These are phyloP conservation scores for Aureobasidium sp. DNA, from an alignment of 2,329 filamentous ascomycete genomes.

Conservation along the genomic window DNA sequence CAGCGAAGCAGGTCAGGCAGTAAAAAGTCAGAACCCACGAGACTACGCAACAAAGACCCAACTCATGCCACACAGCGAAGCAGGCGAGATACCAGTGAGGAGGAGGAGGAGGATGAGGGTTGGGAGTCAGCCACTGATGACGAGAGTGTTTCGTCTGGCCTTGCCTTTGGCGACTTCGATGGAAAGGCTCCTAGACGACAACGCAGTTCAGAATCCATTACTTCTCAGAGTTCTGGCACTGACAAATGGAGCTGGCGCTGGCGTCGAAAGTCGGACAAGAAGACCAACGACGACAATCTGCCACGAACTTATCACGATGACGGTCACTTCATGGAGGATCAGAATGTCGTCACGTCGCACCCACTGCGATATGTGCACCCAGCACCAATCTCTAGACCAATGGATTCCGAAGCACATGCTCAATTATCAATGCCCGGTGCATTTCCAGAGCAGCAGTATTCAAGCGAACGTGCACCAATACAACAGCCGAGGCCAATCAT, in stretches of 20 bases:
- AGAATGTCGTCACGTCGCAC: conserved; percentile 33
- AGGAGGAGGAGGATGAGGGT: conserved; percentile 43
- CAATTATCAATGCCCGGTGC: conserved; percentile 26
- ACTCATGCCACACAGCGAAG: conserved; percentile 21
- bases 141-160: conserved; percentile 49
- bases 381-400: conserved; percentile 58
- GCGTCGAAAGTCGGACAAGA: conserved; percentile 43
- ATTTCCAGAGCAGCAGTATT: conserved; percentile 29
- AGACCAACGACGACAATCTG: conserved; percentile 18
- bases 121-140: conserved; percentile 54
- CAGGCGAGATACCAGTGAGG: conserved; percentile 32
- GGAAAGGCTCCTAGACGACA: conserved; percentile 30
- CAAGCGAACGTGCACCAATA: conserved; percentile 58
- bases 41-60: conserved; percentile 27
- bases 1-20: conserved; percentile 28
- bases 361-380: conserved; percentile 60
- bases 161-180: conserved; percentile 53
- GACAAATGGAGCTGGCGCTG: conserved; percentile 57
- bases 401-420: conserved; percentile 49
- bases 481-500: conserved; percentile 77
- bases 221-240: conserved; percentile 47
- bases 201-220: conserved; percentile 47
- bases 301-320: not conserved
- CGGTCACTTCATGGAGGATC: too few species aligned
- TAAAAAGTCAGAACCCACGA: conserved; percentile 28